Percentiles rank a stretch among this genome's conserved stretches.
phyloP scores from a whole-genome alignment of 208 protist genomes.

The Angomonas deanei region DNA sequence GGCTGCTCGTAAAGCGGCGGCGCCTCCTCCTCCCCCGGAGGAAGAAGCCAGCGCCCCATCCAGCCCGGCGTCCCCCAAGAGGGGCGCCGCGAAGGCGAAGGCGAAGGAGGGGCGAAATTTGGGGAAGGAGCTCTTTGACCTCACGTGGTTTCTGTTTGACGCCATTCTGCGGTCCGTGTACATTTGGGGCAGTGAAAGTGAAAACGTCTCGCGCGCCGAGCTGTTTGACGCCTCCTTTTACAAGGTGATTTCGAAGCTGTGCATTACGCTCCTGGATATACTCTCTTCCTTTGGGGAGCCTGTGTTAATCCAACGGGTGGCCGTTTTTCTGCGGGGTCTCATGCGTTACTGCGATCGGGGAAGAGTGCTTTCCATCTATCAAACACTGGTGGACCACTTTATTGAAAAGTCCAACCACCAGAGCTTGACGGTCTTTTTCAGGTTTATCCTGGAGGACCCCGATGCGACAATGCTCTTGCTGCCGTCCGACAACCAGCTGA shows the following conservation, averaged over 20 bases:
- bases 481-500: constrained; percentile 26
- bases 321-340: constrained; percentile 69
- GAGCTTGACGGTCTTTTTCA: constrained; percentile 58
- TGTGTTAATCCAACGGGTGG: constrained; percentile 51
- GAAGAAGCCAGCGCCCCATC: neutral
- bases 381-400: constrained; percentile 52
- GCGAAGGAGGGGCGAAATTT: constrained; percentile 32
- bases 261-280: constrained; percentile 40
- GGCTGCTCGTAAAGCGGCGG: neutral
- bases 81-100: constrained; percentile 10
- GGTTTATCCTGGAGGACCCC: constrained; percentile 61
- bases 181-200: constrained; percentile 68
- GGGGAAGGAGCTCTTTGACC: constrained; percentile 32
- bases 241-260: constrained; percentile 48
- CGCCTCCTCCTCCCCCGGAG: neutral
- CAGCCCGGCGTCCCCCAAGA: neutral
- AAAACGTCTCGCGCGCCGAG: constrained; percentile 20
- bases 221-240: constrained; percentile 75
- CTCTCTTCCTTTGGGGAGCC: constrained; percentile 55
- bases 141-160: constrained; percentile 86
- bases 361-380: constrained; percentile 44
- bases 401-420: constrained; percentile 45
- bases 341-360: constrained; percentile 74
- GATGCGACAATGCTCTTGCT: constrained; percentile 58
- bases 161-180: constrained; percentile 79